A percentile compares a stretch with the other conserved stretches of the same genome.
These are phyloP conservation scores for Leccinum pachyderme DNA, from an alignment of 1,284 basidiomycete species.

Conservation along the genomic window DNA sequence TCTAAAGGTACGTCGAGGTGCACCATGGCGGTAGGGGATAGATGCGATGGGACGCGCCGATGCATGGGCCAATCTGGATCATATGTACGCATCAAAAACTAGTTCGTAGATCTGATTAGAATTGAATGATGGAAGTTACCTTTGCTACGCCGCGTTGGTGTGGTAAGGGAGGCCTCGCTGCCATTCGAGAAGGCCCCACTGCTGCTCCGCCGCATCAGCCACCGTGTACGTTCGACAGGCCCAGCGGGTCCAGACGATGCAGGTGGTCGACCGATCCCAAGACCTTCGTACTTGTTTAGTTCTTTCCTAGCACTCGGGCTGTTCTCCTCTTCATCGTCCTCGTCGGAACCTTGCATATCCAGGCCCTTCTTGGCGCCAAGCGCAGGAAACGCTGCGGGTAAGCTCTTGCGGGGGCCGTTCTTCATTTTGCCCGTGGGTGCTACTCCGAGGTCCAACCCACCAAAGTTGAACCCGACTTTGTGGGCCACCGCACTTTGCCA, in stretches of 20 bases:
- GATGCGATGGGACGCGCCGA: conserved; percentile 41
- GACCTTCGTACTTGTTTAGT: conserved; percentile 52
- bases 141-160: conserved; percentile 54
- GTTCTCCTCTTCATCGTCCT: conserved; percentile 43
- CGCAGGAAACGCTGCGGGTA: conserved; percentile 64
- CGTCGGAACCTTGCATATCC: conserved; percentile 33
- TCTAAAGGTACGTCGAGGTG: conserved; percentile 40
- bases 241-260: conserved; percentile 33
- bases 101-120: conserved; percentile 15
- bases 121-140: conserved; percentile 39
- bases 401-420: conserved; percentile 63
- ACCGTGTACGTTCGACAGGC: conserved; percentile 45
- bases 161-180: conserved; percentile 63
- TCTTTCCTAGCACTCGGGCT: conserved; percentile 49
- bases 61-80: conserved; percentile 51
- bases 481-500: conserved; percentile 76
- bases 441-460: conserved; percentile 40
- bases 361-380: conserved; percentile 28
- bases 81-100: conserved; percentile 11
- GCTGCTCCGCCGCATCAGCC: conserved; percentile 71
- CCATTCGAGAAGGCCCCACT: conserved; percentile 75
- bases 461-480: conserved; percentile 62
- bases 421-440: conserved; percentile 37
- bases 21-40: conserved; percentile 33
- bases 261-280: conserved; percentile 64